These are phyloP conservation scores for Tanacetum coccineum DNA, from an alignment of 129 eudicot species.

Conservation along the genomic window DNA sequence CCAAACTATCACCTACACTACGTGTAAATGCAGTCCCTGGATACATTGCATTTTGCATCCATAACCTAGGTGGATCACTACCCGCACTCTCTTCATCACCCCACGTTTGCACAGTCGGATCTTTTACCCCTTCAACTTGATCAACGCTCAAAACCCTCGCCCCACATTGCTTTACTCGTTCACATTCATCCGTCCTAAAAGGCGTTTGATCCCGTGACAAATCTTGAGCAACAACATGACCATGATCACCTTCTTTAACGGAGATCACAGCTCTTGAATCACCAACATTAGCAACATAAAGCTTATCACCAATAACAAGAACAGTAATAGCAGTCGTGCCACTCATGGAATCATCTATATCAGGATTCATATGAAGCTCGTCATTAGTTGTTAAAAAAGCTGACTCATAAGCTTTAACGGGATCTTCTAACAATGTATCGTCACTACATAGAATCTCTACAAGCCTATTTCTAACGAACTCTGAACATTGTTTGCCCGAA, in stretches of 20 bases:
- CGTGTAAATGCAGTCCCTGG: conserved; percentile 98
- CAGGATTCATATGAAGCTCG: conserved; percentile 61
- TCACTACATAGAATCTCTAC: conserved; percentile 55
- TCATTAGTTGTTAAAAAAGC: conserved; percentile 60
- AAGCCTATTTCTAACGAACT: conserved; percentile 63
- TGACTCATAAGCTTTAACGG: conserved; percentile 56
- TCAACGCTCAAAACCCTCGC: conserved; percentile 97
- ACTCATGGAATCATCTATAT: conserved; percentile 91
- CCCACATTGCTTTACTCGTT: conserved; percentile 80
- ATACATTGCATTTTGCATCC: conserved; percentile 87
- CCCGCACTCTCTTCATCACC: conserved; percentile 96
- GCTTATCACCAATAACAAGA: conserved; percentile 70
- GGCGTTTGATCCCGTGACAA: conserved; percentile 91
- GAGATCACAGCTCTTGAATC: conserved; percentile 93
- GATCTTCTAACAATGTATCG: conserved; percentile 61
- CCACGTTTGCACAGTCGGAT: conserved; percentile 83
- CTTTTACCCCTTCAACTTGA: conserved; percentile 97
- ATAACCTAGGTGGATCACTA: conserved; percentile 85
- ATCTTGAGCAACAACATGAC: conserved; percentile 56
- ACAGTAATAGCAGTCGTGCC: conserved; percentile 95
- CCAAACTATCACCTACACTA: conserved; percentile 89
- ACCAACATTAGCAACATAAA: conserved; percentile 91
- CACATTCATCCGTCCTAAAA: conserved; percentile 81
- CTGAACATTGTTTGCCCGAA: conserved; percentile 66
- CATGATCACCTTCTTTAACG: conserved; percentile 49